A percentile compares a stretch with the other conserved stretches of the same genome.
phyloP scores from a whole-genome alignment of 2,329 filamentous ascomycete species.

The Xylariomycetidae sp. region DNA sequence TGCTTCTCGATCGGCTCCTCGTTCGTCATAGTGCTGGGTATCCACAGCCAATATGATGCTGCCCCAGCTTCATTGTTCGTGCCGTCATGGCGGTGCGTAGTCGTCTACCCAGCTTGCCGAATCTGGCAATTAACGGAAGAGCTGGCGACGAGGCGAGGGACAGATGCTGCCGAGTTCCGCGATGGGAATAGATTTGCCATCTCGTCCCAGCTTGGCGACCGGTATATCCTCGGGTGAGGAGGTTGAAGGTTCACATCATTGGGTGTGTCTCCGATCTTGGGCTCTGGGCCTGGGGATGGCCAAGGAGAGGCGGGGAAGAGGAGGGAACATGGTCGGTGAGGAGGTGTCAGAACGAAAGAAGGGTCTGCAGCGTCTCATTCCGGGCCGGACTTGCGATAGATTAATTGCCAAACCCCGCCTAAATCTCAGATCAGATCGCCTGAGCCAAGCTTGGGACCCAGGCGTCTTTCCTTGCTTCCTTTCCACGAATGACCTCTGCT shows the following conservation, averaged over 20 bases:
- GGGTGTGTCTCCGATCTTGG: too few species aligned
- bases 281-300: too few species aligned
- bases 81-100: slow-evolving; percentile 8
- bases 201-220: slow-evolving; percentile 19
- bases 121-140: slow-evolving; percentile 24
- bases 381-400: slow-evolving; percentile 22
- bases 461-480: not conserved
- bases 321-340: not conserved
- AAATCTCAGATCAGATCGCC: too few species aligned
- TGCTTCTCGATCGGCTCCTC: not conserved
- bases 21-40: slow-evolving; percentile 2
- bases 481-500: too few species aligned
- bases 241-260: not conserved
- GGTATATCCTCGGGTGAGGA: slow-evolving; percentile 12
- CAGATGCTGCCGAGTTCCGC: slow-evolving; percentile 14
- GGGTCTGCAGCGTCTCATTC: slow-evolving; percentile 9
- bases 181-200: slow-evolving; percentile 16
- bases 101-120: too few species aligned
- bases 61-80: slow-evolving; percentile 4
- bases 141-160: slow-evolving; percentile 15
- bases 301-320: too few species aligned
- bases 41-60: slow-evolving; percentile 12
- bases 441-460: slow-evolving; percentile 7
- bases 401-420: too few species aligned
- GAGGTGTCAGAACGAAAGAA: too few species aligned